Evolutionary conservation across 2,329 filamentous ascomycete genomes (phyloP), one percentile per base, ranked within the genome.

Genomic region (Lachnellula arida): DNA sequence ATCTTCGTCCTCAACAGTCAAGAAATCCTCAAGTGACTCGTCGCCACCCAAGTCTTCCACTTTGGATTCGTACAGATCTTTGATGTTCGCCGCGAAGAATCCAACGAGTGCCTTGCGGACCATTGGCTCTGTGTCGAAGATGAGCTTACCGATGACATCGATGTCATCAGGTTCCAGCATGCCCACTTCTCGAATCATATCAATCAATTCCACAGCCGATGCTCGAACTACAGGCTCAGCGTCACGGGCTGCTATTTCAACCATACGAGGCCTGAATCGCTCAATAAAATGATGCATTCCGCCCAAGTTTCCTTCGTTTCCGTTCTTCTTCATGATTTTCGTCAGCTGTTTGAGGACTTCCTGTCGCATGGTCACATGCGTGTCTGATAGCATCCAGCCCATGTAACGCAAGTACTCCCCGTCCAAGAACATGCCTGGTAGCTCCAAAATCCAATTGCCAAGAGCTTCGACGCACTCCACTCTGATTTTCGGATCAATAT

Each of bases 371-470:
- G 84, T 75, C 1, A 86, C 78, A 58, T 86, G 80, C 3, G 85
- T 81, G 69, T 99, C 94, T 4, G 92, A 96, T 32, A 99, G 79
- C 68, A 96, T 86, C 94, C 94, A 99, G 51, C 94, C 94, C 5
- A 99, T 78, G 67, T 99, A 99, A 58, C 94, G 86, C 50, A 99
- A 77, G 73, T 96, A 96, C 64, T 87, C 81, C 1, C 91, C 91
- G 62, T 97, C 89, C 71, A 97, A 90, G 73, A 96, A 99, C 46
- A 89, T 81, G 47, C 91, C 90, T 2, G 92, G 90, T 51, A 96
- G 84, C 11, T 82, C 82, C 69, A 86, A 81, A 63, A 97, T 95
- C 94, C 94, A 99, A 42, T 85, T 81, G 28, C 92, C 91, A 8
- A 99, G 78, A 14, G 91, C 90, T 60, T 88, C 85, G 23, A 96